Base-by-base conservation (phyloP, 805 yeast species). In the Hanseniaspora valbyensis region DNA sequence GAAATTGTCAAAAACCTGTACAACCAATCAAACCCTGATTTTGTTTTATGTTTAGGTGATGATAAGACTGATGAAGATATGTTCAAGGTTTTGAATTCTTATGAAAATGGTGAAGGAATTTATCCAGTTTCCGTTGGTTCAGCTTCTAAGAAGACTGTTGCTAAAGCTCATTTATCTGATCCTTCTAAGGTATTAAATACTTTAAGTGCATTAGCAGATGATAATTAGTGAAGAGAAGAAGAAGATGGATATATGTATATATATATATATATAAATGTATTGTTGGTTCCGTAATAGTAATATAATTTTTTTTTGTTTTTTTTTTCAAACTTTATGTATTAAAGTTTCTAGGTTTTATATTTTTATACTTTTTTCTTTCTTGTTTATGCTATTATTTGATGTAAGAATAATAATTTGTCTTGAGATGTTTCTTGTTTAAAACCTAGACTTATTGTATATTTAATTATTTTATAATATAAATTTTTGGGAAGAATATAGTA, bases 51-150 rank as follows among this genome's bases (percentile, higher is more conserved):
- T 68, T 67, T 87, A 40, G 99, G 99, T 46, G 99, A 92, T 65
- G 99, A 92, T 64, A 74, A 81, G 38, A 92, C 99, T 0, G 99
- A 92, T 65, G 99, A 92, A 65, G 98, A 92, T 61, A 92, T 92
- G 99, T 92, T 92, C 65, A 73, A 71, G 53, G 81, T 90, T 25
- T 70, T 92, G 58, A 76, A 80, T 52, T 70, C 69, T 2, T 77
- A 85, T 56, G 61, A 70, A 18, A 64, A 65, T 16, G 62, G 72
- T 42, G 75, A 75, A 63, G 84, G 90, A 14, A 68, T 88, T 44
- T 83, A 78, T 62, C 89, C 96, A 0, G 88, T 86, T 29, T 85
- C 94, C 21, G 95, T 89, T 42, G 96, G 96, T 0, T 94, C 96
- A 3, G 90, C 95, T 0, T 79, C 87, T 9, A 88, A 88, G 64